Conservation (phyloP, 2,329 filamentous ascomycete genomes). For the Talaromyces funiculosus region DNA sequence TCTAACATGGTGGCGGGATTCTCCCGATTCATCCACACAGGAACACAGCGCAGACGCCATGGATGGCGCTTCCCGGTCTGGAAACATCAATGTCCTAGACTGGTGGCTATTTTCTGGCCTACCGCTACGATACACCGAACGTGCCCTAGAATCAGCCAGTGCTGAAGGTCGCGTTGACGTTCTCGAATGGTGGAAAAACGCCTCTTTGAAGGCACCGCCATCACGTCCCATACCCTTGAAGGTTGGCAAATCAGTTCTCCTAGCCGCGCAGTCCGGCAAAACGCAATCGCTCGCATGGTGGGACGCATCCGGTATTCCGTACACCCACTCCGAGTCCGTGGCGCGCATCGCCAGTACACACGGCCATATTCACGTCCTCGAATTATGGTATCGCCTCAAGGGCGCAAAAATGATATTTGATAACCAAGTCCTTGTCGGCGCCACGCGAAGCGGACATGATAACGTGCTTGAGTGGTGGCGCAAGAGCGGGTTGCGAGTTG, state of each 20-base stretch:
- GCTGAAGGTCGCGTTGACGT: constrained; percentile 78
- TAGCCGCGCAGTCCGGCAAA: constrained; percentile 76
- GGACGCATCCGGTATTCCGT: constrained; percentile 73
- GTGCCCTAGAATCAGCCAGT: constrained; percentile 80
- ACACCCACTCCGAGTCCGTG: constrained; percentile 73
- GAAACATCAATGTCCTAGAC: constrained; percentile 77
- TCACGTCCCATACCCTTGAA: constrained; percentile 56
- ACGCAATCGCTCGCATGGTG: constrained; percentile 78
- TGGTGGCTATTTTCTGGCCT: constrained; percentile 86
- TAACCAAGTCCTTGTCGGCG: constrained; percentile 74
- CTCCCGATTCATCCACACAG: constrained; percentile 73
- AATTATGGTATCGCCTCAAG: constrained; percentile 72
- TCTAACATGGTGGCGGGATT: constrained; percentile 85
- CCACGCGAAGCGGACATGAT: constrained; percentile 80
- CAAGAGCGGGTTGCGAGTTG: constrained; percentile 63
- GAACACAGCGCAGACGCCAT: constrained; percentile 82
- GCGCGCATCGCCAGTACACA: constrained; percentile 78
- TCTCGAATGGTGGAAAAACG: constrained; percentile 87
- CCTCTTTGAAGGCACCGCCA: constrained; percentile 53
- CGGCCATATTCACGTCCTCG: constrained; percentile 76
- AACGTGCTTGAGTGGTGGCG: constrained; percentile 92
- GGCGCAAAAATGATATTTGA: constrained; percentile 77
- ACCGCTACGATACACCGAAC: constrained; percentile 76
- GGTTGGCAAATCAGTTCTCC: constrained; percentile 76
- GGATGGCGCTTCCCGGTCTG: constrained; percentile 79